Base-by-base conservation (phyloP, 805 yeast genomes). In the Nematodospora valgi region DNA sequence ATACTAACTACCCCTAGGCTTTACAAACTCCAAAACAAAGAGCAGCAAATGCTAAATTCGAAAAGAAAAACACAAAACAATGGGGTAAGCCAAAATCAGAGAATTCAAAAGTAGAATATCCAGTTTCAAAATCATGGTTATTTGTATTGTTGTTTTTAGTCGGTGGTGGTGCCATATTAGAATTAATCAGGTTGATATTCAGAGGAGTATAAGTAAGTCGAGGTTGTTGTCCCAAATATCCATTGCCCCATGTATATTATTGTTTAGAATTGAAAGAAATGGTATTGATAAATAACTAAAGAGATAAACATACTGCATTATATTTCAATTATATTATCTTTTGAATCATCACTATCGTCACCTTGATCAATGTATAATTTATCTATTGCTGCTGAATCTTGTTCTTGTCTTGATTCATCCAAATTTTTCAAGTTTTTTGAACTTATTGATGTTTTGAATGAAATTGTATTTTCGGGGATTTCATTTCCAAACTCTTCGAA, bases 21-120 rank as follows among this genome's bases (percentile, higher is more conserved):
- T 52, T 70, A 21, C 96, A 88, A 71, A 83, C 96, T 16, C 89
- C 93, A 39, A 80, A 75, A 51, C 96, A 89, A 65, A 82, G 89
- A 63, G 69, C 76, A 36, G 96, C 95, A n/a, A 89, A 89, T 60
- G 76, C 74, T 51, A 85, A 81, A 57, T 91, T 80, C 59, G 86
- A 84, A 49, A 84, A 81, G 60, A 73, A 70, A 49, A 79, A 81
- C 46, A 84, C 79, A 51, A 72, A 73, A 45, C 80, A 81, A 56
- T 80, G 76, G 68, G 96, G 96, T 37, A 82, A 82, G 64, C 76
- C 82, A 31, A 78, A 75, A 49, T 56, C 64, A 10, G 58, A 47
- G 27, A 52, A 53, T 27, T 25, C 29, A n/a, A 64, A 68, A 41
- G 55, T 57, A 18, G 61, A 68, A 39, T 59, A 68, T 22, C 81